A percentile compares a stretch with the other conserved stretches of the same genome.
Evolutionary conservation across 345 rosid species (phyloP).

Genomic region (Raphanus raphanistrum): DNA sequence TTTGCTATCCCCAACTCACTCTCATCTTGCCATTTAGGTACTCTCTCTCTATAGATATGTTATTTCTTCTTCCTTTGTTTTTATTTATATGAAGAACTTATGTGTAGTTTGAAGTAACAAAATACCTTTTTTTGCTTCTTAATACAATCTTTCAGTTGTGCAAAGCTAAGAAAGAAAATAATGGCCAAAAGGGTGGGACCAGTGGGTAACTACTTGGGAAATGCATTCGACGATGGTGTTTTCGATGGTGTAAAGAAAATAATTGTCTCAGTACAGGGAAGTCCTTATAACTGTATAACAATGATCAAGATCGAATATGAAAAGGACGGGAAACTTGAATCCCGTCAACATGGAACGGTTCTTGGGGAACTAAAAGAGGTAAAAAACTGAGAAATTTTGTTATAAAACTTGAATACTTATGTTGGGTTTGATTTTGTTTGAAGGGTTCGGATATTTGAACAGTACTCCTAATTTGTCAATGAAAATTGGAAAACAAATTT

Average conservation of each 20-base stretch:
- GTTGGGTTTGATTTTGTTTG: too few relatives aligned
- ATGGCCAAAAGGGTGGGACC: slow-evolving; percentile 21
- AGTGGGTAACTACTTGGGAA: slow-evolving; percentile 25
- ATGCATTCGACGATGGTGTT: slow-evolving; percentile 25
- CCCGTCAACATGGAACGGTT: slow-evolving; percentile 16
- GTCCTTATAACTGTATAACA: not conserved
- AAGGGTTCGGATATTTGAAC: too few relatives aligned
- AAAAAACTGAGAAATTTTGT: not conserved
- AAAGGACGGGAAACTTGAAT: slow-evolving; percentile 20
- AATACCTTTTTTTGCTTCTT: not conserved
- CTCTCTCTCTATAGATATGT: too few relatives aligned
- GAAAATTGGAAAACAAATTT: too few relatives aligned
- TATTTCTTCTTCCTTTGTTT: too few relatives aligned
- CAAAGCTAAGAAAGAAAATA: not conserved
- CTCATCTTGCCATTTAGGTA: too few relatives aligned
- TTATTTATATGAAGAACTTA: too few relatives aligned
- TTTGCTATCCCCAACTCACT: not conserved
- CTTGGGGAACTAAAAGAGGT: slow-evolving; percentile 17
- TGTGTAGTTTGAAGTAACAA: too few relatives aligned
- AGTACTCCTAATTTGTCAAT: too few relatives aligned
- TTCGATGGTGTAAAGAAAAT: slow-evolving; percentile 29
- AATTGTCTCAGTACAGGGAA: not conserved
- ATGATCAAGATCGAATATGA: slow-evolving; percentile 32
- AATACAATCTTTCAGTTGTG: not conserved
- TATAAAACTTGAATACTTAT: not conserved